A percentile compares a stretch with the other conserved stretches of the same genome.
Conservation (phyloP, 495 filamentous ascomycete species). For the Filosporella fistucella region DNA sequence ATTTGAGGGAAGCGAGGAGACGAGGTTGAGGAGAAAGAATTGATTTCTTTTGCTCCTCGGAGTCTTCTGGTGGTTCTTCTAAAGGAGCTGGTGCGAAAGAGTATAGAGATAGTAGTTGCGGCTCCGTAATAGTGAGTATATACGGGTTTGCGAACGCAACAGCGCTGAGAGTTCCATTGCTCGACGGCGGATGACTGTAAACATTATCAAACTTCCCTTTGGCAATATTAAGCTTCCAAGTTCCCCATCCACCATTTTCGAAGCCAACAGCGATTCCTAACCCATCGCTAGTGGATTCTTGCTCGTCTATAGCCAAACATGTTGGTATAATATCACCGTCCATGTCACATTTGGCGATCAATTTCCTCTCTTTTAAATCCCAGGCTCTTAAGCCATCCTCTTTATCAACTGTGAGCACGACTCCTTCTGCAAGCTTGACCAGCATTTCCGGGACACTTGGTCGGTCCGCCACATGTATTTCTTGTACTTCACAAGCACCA, state of each 20-base stretch:
- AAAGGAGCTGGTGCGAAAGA: conserved; percentile 23
- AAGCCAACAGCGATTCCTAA: conserved; percentile 65
- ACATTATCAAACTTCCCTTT: conserved; percentile 37
- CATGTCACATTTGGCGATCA: conserved; percentile 44
- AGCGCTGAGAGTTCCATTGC: conserved; percentile 61
- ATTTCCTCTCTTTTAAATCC: conserved; percentile 57
- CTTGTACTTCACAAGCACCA: conserved; percentile 74
- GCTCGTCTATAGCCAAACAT: conserved; percentile 23
- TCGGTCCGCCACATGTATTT: conserved; percentile 56
- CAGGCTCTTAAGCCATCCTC: conserved; percentile 69
- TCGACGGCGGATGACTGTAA: conserved; percentile 42
- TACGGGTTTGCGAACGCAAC: conserved; percentile 75
- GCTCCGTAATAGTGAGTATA: conserved; percentile 68
- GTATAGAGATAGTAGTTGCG: conserved; percentile 72
- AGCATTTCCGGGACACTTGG: conserved; percentile 35
- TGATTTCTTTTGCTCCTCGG: background rate
- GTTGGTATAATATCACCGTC: conserved; percentile 48
- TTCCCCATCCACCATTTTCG: conserved; percentile 64
- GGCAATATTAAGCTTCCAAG: conserved; percentile 44
- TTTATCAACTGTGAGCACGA: conserved; percentile 75
- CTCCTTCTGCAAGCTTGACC: conserved; percentile 65
- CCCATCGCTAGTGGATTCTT: conserved; percentile 25
- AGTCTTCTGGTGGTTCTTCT: background rate
- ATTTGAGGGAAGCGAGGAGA: conserved; percentile 75
- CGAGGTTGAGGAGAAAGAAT: conserved; percentile 26